A percentile compares a stretch with the other conserved stretches of the same genome.
These are phyloP conservation scores for Wakefieldia striispora DNA, from an alignment of 768 basidiomycete genomes.

Conservation along the genomic window DNA sequence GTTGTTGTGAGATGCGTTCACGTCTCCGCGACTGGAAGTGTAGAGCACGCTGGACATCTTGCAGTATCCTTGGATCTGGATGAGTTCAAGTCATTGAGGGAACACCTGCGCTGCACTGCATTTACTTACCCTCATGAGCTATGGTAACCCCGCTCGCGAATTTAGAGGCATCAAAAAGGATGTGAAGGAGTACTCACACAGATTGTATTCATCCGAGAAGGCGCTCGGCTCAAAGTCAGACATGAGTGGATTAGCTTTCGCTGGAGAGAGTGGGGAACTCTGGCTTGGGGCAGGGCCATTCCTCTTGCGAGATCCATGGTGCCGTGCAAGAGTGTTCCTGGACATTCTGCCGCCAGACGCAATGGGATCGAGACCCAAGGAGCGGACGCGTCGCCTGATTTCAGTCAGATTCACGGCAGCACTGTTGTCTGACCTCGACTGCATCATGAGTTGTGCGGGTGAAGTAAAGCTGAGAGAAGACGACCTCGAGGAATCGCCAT, in stretches of 20 bases:
- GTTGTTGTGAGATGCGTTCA: constrained; percentile 45
- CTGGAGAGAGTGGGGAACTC: constrained; percentile 11
- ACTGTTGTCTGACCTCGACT: constrained; percentile 14
- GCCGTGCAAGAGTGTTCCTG: constrained; percentile 16
- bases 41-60: constrained; percentile 76
- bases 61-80: constrained; percentile 74
- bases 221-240: constrained; percentile 38
- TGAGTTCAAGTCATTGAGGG: constrained; percentile 11
- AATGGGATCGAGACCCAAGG: constrained; percentile 19
- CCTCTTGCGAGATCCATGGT: constrained; percentile 20
- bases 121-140: constrained; percentile 73
- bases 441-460: constrained; percentile 12
- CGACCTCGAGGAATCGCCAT: constrained; percentile 31
- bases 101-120: constrained; percentile 2
- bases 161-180: constrained; percentile 9
- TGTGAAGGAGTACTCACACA: constrained; percentile 49
- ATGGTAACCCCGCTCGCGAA: constrained; percentile 4
- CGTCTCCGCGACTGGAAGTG: constrained; percentile 73
- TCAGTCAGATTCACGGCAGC: constrained; percentile 9
- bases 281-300: constrained; percentile 18
- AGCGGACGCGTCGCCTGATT: constrained; percentile 20
- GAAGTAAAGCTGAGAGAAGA: constrained; percentile 26
- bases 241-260: constrained; percentile 27
- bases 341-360: constrained; percentile 8
- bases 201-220: constrained; percentile 77